phyloP scores from a whole-genome alignment of 208 protist species.

The Leishmania aethiopica region DNA sequence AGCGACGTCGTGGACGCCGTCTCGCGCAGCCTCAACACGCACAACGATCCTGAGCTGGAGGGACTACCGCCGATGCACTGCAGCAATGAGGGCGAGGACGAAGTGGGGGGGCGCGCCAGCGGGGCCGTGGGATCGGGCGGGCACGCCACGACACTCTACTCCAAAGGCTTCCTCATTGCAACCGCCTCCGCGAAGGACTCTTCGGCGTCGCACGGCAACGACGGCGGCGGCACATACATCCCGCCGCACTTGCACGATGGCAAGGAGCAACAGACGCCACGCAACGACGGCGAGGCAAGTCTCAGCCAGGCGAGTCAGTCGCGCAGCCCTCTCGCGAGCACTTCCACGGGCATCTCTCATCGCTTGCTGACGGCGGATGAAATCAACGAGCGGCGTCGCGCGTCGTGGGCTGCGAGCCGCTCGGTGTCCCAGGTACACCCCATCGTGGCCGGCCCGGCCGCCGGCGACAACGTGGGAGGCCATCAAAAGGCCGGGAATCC shows the following conservation, averaged over 20 bases:
- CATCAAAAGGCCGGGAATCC: not conserved
- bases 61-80: slow-evolving; percentile 25
- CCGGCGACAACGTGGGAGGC: not conserved
- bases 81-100: slow-evolving; percentile 5
- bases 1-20: slow-evolving; percentile 29
- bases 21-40: slow-evolving; percentile 33
- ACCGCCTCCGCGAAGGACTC: slow-evolving; percentile 1
- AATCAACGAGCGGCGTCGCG: slow-evolving; percentile 20
- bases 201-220: not conserved
- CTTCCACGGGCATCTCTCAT: slow-evolving; percentile 24
- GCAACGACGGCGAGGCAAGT: not conserved
- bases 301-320: slow-evolving; percentile 14
- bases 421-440: slow-evolving; percentile 6
- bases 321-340: slow-evolving; percentile 14
- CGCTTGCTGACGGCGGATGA: slow-evolving; percentile 28
- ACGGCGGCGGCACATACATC: slow-evolving; percentile 1
- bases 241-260: slow-evolving; percentile 13
- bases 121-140: not conserved
- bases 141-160: slow-evolving; percentile 17
- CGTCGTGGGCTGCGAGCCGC: slow-evolving; percentile 12
- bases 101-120: not conserved
- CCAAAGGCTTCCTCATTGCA: slow-evolving; percentile 29
- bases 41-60: slow-evolving; percentile 40
- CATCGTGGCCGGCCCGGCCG: not conserved
- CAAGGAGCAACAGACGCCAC: slow-evolving; percentile 10